phyloP scores from a whole-genome alignment of 2,329 filamentous ascomycete genomes.

The Akanthomyces uredinophilus region DNA sequence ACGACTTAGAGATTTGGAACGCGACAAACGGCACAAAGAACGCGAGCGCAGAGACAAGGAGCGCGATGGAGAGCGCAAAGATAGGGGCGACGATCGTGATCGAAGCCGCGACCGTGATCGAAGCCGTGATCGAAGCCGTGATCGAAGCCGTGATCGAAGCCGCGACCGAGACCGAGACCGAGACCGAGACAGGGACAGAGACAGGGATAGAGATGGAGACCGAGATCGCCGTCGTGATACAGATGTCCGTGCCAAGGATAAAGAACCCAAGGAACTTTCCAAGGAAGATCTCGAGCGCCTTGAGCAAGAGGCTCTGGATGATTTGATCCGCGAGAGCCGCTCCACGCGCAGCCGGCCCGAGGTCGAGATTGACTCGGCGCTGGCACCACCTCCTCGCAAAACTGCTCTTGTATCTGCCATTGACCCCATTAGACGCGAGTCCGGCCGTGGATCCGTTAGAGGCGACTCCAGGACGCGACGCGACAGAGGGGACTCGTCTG shows the following conservation, averaged over 20 bases:
- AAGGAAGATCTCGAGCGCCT: slow-evolving; percentile 54
- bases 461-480: slow-evolving; percentile 30
- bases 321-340: slow-evolving; percentile 55
- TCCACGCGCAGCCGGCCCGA: slow-evolving; percentile 45
- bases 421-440: slow-evolving; percentile 46
- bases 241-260: slow-evolving; percentile 28
- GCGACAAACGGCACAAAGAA: slow-evolving; percentile 36
- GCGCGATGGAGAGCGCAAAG: slow-evolving; percentile 26
- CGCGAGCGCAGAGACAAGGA: slow-evolving; percentile 35
- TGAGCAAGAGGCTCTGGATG: slow-evolving; percentile 53
- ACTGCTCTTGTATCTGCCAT: slow-evolving; percentile 52
- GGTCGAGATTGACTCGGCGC: slow-evolving; percentile 50
- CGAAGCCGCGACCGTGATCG: slow-evolving; percentile 25
- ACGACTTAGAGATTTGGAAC: slow-evolving; percentile 35
- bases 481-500: slow-evolving; percentile 22
- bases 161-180: slow-evolving; percentile 35
- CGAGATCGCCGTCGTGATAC: slow-evolving; percentile 29
- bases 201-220: slow-evolving; percentile 29
- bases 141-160: slow-evolving; percentile 15
- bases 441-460: slow-evolving; percentile 37
- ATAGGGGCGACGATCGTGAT: slow-evolving; percentile 23
- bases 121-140: slow-evolving; percentile 28
- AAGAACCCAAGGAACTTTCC: slow-evolving; percentile 45
- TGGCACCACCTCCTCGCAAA: slow-evolving; percentile 51
- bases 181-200: slow-evolving; percentile 31